Conservation (phyloP, 352 stramenopile species). For the Pythium inflatum region DNA sequence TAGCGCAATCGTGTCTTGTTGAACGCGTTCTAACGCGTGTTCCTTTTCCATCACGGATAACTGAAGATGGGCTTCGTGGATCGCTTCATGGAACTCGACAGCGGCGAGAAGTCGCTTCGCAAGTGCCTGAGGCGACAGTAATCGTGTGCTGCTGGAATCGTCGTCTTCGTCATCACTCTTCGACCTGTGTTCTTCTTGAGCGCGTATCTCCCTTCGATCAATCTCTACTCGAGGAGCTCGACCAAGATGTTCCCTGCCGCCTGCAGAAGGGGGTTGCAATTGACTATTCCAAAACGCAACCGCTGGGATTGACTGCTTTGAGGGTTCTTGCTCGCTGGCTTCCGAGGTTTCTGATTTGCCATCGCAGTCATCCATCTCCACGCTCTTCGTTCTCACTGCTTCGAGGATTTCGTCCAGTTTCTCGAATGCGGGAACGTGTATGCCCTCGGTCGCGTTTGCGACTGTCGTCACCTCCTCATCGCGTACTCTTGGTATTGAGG, state of each 20-base stretch:
- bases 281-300: slow-evolving; percentile 31
- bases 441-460: no score
- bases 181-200: slow-evolving; percentile 7
- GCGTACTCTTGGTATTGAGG: no score
- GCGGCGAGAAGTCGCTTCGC: slow-evolving; percentile 57
- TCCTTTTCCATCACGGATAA: slow-evolving; percentile 62
- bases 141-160: slow-evolving; percentile 7
- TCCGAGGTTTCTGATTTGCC: not conserved
- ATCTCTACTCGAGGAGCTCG: no score
- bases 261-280: no score
- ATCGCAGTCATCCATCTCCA: not conserved
- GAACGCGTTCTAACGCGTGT: slow-evolving; percentile 53
- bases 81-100: slow-evolving; percentile 70
- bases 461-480: no score
- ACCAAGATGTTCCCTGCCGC: no score
- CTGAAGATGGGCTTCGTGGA: slow-evolving; percentile 66
- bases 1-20: slow-evolving; percentile 54
- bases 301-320: not conserved
- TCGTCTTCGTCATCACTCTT: slow-evolving; percentile 26
- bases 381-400: slow-evolving; percentile 36
- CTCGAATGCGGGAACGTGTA: slow-evolving; percentile 13
- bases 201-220: slow-evolving; percentile 15
- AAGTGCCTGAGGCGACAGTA: slow-evolving; percentile 55
- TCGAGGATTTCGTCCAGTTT: slow-evolving; percentile 57
- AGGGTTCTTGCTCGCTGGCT: not conserved